Evolutionary conservation across 176 grass and related monocot genomes (phyloP).

Genomic region (Ananas comosus): DNA sequence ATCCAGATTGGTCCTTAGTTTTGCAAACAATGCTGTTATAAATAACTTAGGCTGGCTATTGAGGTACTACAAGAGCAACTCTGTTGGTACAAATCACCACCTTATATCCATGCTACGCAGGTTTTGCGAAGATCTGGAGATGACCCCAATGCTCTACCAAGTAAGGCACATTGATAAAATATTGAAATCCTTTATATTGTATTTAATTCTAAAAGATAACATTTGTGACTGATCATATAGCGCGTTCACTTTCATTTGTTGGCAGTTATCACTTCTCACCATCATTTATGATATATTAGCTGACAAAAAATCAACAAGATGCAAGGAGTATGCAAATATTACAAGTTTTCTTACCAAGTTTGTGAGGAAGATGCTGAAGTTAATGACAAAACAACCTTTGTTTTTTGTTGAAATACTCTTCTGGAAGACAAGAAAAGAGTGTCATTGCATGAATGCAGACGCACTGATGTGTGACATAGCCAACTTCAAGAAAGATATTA

Average conservation of each 20-base stretch:
- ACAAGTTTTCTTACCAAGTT: slow-evolving; percentile 87
- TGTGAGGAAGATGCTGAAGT: slow-evolving; percentile 75
- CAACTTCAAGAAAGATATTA: slow-evolving; percentile 38
- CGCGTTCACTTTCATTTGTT: slow-evolving; percentile 7
- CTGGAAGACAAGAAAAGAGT: slow-evolving; percentile 91
- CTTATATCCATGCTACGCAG: slow-evolving; percentile 86
- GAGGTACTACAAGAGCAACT: slow-evolving; percentile 84
- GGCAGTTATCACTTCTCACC: slow-evolving; percentile 78
- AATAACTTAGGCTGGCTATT: slow-evolving; percentile 94
- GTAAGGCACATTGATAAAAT: slow-evolving; percentile 23
- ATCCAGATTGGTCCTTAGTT: slow-evolving; percentile 50
- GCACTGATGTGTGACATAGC: slow-evolving; percentile 39
- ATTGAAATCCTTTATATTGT: background rate
- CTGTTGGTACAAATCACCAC: slow-evolving; percentile 80
- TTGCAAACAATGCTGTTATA: slow-evolving; percentile 75
- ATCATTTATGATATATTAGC: slow-evolving; percentile 79
- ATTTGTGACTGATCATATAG: no score
- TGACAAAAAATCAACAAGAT: slow-evolving; percentile 58
- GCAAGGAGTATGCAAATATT: slow-evolving; percentile 65
- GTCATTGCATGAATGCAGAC: slow-evolving; percentile 77
- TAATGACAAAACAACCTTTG: slow-evolving; percentile 73
- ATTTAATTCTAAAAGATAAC: no score
- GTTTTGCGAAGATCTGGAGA: slow-evolving; percentile 82
- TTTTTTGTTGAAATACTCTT: slow-evolving; percentile 91
- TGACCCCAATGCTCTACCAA: slow-evolving; percentile 95